These are phyloP conservation scores for Haplosporangium sp. DNA, from an alignment of 371 early-diverging fungal species.

Conservation along the genomic window DNA sequence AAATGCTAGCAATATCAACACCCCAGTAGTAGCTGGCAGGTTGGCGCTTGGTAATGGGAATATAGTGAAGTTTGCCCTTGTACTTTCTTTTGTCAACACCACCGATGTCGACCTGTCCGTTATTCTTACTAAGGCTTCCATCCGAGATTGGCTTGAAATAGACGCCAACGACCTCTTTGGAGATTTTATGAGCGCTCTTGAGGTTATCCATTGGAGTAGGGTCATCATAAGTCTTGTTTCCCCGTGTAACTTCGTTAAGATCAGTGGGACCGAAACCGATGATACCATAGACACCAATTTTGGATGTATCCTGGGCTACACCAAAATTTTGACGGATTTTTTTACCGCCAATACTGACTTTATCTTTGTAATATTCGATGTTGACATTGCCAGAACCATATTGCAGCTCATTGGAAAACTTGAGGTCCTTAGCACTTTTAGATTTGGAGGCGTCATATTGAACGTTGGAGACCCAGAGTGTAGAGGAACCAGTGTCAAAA, in stretches of 20 bases:
- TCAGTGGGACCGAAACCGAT: conserved; percentile 16
- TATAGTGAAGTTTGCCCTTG: conserved; percentile 62
- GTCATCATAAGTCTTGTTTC: conserved; percentile 78
- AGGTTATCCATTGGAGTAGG: conserved; percentile 93
- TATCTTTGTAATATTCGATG: conserved; percentile 88
- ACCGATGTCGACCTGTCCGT: conserved; percentile 72
- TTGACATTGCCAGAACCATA: conserved; percentile 78
- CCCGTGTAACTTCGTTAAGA: conserved; percentile 42
- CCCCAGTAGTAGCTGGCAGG: conserved; percentile 28
- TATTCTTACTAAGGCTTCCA: conserved; percentile 57
- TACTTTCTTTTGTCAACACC: conserved; percentile 64
- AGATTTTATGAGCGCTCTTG: conserved; percentile 67
- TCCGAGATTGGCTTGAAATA: conserved; percentile 79
- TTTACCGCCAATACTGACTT: conserved; percentile 88
- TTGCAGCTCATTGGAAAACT: conserved; percentile 76
- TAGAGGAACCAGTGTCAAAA: conserved; percentile 24
- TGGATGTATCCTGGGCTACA: conserved; percentile 70
- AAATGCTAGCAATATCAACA: conserved; percentile 12
- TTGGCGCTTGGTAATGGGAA: conserved; percentile 75
- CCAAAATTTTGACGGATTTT: conserved; percentile 66
- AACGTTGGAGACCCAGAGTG: conserved; percentile 18
- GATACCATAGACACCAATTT: conserved; percentile 2
- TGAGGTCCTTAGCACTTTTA: conserved; percentile 93
- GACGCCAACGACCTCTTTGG: conserved; percentile 82
- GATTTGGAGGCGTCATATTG: conserved; percentile 4